Conservation (phyloP, 1,284 basidiomycete genomes). For the Tausonia pullulans region DNA sequence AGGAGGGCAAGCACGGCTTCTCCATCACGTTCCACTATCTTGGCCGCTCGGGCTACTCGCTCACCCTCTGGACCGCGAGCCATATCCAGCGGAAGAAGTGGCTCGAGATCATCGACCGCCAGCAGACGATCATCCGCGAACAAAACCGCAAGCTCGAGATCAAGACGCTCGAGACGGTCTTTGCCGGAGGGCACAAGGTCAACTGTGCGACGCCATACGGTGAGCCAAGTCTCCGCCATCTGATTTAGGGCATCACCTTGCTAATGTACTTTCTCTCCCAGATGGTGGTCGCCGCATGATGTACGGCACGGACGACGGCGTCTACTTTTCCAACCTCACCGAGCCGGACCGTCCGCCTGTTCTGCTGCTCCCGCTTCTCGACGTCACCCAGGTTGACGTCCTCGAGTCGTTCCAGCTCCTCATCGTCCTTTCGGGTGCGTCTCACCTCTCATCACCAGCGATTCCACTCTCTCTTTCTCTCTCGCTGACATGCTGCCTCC, state of each 20-base stretch:
- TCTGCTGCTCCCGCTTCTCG: conserved; percentile 77
- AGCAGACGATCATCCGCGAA: conserved; percentile 75
- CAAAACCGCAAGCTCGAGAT: conserved; percentile 81
- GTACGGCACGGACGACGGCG: conserved; percentile 93
- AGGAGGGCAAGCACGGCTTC: conserved; percentile 69
- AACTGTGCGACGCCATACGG: conserved; percentile 93
- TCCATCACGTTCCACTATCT: conserved; percentile 89
- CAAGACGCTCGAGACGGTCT: conserved; percentile 74
- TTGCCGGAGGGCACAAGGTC: conserved; percentile 67
- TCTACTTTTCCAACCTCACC: conserved; percentile 79
- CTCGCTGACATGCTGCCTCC: not conserved
- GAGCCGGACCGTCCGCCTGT: conserved; percentile 68
- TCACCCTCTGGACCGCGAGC: conserved; percentile 87
- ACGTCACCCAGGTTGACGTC: conserved; percentile 91
- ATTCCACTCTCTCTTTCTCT: not conserved
- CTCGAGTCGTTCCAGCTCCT: conserved; percentile 82
- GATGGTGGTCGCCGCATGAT: conserved; percentile 78
- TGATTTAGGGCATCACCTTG: not conserved
- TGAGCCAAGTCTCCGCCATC: conserved; percentile 38
- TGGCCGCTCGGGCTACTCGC: conserved; percentile 82
- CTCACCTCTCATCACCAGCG: not conserved
- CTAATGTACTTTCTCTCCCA: conserved; percentile 28
- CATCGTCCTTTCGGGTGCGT: conserved; percentile 80
- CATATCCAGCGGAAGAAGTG: conserved; percentile 81
- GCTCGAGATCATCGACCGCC: conserved; percentile 83